Evolutionary conservation across 1,284 basidiomycete species (phyloP).

Genomic region (Sporisorium scitamineum): DNA sequence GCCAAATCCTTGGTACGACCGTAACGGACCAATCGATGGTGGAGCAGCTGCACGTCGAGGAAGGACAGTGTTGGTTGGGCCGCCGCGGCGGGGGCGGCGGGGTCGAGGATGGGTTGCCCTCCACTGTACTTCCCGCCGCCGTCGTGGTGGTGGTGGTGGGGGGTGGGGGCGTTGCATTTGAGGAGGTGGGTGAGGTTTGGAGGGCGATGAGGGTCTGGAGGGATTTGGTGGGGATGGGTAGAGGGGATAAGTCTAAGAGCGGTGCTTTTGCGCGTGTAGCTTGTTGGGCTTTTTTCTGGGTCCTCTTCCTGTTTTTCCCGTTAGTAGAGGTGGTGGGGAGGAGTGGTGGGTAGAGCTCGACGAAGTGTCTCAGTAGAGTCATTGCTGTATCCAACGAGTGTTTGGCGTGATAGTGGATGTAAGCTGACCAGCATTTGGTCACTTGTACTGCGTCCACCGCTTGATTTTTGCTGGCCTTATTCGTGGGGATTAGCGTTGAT

Average conservation of each 20-base stretch:
- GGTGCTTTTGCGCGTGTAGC: background rate
- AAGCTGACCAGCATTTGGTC: slow-evolving; percentile 43
- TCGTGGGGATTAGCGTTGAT: background rate
- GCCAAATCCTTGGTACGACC: slow-evolving; percentile 22
- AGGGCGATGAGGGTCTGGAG: slow-evolving; percentile 4
- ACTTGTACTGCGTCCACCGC: slow-evolving; percentile 27
- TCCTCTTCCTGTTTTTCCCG: background rate
- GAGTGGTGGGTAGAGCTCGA: slow-evolving; percentile 24
- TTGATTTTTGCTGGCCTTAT: background rate
- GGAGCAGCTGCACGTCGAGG: slow-evolving; percentile 55
- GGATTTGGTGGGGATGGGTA: slow-evolving; percentile 17
- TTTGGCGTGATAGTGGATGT: slow-evolving; percentile 53
- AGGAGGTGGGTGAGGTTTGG: background rate
- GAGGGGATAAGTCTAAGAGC: slow-evolving; percentile 17
- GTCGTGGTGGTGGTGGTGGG: too few species aligned
- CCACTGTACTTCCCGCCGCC: too few species aligned
- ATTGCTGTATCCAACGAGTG: slow-evolving; percentile 20
- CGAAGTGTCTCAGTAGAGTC: slow-evolving; percentile 6
- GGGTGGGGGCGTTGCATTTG: too few species aligned
- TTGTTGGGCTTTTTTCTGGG: background rate
- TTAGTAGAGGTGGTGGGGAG: background rate
- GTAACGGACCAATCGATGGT: slow-evolving; percentile 56
- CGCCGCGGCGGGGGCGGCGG: too few species aligned
- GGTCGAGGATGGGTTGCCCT: too few species aligned
- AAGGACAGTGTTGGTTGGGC: slow-evolving; percentile 40